Base-by-base conservation (phyloP, 768 basidiomycete species). In the Hericium rajendrae region DNA sequence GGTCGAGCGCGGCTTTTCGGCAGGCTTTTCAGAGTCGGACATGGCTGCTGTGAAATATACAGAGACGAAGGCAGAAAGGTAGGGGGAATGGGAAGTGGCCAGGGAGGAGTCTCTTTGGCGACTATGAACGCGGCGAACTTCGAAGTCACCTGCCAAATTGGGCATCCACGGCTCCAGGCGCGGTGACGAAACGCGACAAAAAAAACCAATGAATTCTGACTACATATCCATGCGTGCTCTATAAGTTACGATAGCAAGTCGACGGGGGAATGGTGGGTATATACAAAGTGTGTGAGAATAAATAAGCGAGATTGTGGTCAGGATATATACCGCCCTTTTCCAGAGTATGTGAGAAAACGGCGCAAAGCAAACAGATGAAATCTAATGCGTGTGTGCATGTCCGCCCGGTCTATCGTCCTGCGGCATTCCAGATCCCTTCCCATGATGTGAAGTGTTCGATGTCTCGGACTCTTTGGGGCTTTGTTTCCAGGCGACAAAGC, bases 11-110 rank as follows among this genome's bases (percentile, higher is more conserved):
- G 76, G 67, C 60, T 83, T 81, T 67, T 83, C 62, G 46, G 37
- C 57, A n/a, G 69, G 60, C 48, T 78, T 79, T 64, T 81, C 80
- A 20, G 75, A 65, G 64, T 88, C 87, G 56, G 86, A 76, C 87
- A 89, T 88, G 59, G 60, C 58, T 40, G n/a, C 26, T 3, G n/a
- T 13, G 38, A 18, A 22, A 26, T 51, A 38, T 58, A 16, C 26
- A 46, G 56, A 37, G 22, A 41, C 9, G 38, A 57, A 48, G 46
- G 15, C 26, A 46, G 56, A 39, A 22, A 48, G 11, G 38, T 57
- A 38, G 46, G 53, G 38, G 18, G 52, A 38, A 57, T n/a, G 50
- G 54, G 48, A 10, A 8, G 32, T 32, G 32, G 32, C 32, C 32
- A 32, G 6, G 32, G 32, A 32, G 32, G 32, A 8, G 32, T 32